Conservation (phyloP, 768 basidiomycete species). For the Suillus subaureus region DNA sequence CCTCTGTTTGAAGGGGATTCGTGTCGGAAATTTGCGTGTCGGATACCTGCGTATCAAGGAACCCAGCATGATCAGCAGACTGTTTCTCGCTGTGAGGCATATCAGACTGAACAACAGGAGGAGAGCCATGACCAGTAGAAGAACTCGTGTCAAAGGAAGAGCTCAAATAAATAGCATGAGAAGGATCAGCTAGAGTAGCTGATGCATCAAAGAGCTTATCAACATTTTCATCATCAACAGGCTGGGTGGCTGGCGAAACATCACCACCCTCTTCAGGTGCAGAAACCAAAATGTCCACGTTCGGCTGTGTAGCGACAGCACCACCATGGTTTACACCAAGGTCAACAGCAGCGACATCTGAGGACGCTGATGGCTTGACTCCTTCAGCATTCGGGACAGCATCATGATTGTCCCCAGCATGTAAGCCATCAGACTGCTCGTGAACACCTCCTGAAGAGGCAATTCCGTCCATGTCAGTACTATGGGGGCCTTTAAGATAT, state of each 20-base stretch:
- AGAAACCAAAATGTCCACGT: slow-evolving; percentile 24
- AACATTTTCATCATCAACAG: slow-evolving; percentile 24
- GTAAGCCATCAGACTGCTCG: slow-evolving; percentile 19
- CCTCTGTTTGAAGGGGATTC: slow-evolving; percentile 41
- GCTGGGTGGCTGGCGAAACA: slow-evolving; percentile 25
- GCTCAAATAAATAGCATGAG: slow-evolving; percentile 36
- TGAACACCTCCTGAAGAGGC: slow-evolving; percentile 33
- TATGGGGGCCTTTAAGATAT: slow-evolving; percentile 43
- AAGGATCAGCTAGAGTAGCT: slow-evolving; percentile 29
- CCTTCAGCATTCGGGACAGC: slow-evolving; percentile 20
- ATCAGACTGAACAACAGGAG: slow-evolving; percentile 43
- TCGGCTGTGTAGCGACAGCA: slow-evolving; percentile 24
- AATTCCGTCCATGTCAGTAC: slow-evolving; percentile 37
- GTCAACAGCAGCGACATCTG: slow-evolving; percentile 20
- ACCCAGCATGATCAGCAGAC: slow-evolving; percentile 50
- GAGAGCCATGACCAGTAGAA: slow-evolving; percentile 43
- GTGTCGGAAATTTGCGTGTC: slow-evolving; percentile 16
- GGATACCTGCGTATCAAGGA: slow-evolving; percentile 46
- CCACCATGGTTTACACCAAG: slow-evolving; percentile 16
- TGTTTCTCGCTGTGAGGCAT: slow-evolving; percentile 42
- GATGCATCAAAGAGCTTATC: slow-evolving; percentile 23
- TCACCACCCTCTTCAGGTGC: slow-evolving; percentile 20
- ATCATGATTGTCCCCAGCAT: slow-evolving; percentile 19
- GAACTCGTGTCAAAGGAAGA: slow-evolving; percentile 48
- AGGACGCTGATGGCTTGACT: slow-evolving; percentile 30